phyloP scores from a whole-genome alignment of 768 basidiomycete genomes.

The Cantharellus anzutake region DNA sequence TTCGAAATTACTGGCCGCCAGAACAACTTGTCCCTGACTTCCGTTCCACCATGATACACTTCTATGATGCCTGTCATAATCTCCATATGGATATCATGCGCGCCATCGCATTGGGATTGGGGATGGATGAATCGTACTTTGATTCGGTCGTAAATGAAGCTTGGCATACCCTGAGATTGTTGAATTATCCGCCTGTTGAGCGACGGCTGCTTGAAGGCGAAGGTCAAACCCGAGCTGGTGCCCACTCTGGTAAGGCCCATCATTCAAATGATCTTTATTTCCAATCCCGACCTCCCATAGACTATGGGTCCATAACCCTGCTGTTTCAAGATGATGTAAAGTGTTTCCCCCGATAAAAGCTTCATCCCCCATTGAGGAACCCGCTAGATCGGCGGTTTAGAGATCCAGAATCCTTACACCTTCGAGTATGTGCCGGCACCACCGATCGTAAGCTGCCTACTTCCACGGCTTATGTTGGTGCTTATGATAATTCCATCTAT shows the following conservation, averaged over 20 bases:
- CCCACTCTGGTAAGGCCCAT: slow-evolving; percentile 39
- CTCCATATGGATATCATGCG: slow-evolving; percentile 64
- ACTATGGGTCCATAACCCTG: slow-evolving; percentile 67
- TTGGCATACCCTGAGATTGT: slow-evolving; percentile 59
- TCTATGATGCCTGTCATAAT: slow-evolving; percentile 63
- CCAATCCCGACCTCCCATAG: slow-evolving; percentile 16
- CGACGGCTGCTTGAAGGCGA: slow-evolving; percentile 34
- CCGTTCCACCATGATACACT: slow-evolving; percentile 52
- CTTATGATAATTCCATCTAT: neutral
- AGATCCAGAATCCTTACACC: slow-evolving; percentile 67
- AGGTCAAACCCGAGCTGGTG: slow-evolving; percentile 64
- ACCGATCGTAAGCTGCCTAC: slow-evolving; percentile 41
- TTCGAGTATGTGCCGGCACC: slow-evolving; percentile 48
- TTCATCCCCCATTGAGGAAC: neutral
- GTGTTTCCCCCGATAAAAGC: slow-evolving; percentile 17
- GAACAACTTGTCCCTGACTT: slow-evolving; percentile 45
- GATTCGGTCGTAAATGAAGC: slow-evolving; percentile 57
- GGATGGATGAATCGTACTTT: slow-evolving; percentile 55
- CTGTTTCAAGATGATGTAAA: slow-evolving; percentile 57
- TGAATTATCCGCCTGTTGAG: slow-evolving; percentile 67
- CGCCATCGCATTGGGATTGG: slow-evolving; percentile 66
- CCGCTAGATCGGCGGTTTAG: slow-evolving; percentile 45
- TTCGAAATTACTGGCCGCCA: slow-evolving; percentile 53
- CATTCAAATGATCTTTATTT: neutral
- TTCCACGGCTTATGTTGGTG: neutral